phyloP scores from a whole-genome alignment of 2,329 filamentous ascomycete genomes.

The Exophiala aquamarina region DNA sequence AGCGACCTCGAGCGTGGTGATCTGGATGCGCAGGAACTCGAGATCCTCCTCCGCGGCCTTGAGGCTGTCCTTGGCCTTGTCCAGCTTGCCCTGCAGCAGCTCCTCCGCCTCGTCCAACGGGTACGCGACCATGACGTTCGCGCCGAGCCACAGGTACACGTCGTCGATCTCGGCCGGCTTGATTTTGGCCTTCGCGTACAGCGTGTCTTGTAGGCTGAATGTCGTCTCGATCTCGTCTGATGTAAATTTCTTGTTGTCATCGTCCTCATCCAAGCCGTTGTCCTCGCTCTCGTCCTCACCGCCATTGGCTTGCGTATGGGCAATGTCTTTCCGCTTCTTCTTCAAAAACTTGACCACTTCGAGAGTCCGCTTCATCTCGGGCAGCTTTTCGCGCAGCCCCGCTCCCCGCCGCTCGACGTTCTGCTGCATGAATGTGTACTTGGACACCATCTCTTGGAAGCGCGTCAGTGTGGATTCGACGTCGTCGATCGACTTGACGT shows the following conservation, averaged over 20 bases:
- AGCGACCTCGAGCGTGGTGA: slow-evolving; percentile 96
- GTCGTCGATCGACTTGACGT: slow-evolving; percentile 45
- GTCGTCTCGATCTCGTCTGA: slow-evolving; percentile 67
- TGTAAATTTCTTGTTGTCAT: slow-evolving; percentile 31
- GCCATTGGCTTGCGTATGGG: neutral
- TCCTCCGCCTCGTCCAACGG: slow-evolving; percentile 82
- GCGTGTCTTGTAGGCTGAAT: slow-evolving; percentile 94
- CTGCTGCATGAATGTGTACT: slow-evolving; percentile 99
- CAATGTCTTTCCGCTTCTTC: slow-evolving; percentile 66
- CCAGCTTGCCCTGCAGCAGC: slow-evolving; percentile 74
- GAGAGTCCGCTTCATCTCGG: slow-evolving; percentile 93
- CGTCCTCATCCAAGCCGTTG: slow-evolving; percentile 41
- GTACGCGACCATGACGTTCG: slow-evolving; percentile 97
- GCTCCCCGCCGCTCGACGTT: slow-evolving; percentile 82
- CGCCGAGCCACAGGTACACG: slow-evolving; percentile 96
- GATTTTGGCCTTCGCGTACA: slow-evolving; percentile 85
- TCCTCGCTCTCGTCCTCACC: slow-evolving; percentile 11
- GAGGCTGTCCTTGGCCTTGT: slow-evolving; percentile 75
- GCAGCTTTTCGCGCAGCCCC: slow-evolving; percentile 90
- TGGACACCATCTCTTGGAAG: slow-evolving; percentile 62
- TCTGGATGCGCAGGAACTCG: slow-evolving; percentile 93
- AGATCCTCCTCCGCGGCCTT: slow-evolving; percentile 93
- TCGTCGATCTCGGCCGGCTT: slow-evolving; percentile 72
- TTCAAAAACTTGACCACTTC: slow-evolving; percentile 87
- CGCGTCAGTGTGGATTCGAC: slow-evolving; percentile 46